Evolutionary conservation across 2,329 filamentous ascomycete genomes (phyloP).

Genomic region (Uncinocarpus reesii): DNA sequence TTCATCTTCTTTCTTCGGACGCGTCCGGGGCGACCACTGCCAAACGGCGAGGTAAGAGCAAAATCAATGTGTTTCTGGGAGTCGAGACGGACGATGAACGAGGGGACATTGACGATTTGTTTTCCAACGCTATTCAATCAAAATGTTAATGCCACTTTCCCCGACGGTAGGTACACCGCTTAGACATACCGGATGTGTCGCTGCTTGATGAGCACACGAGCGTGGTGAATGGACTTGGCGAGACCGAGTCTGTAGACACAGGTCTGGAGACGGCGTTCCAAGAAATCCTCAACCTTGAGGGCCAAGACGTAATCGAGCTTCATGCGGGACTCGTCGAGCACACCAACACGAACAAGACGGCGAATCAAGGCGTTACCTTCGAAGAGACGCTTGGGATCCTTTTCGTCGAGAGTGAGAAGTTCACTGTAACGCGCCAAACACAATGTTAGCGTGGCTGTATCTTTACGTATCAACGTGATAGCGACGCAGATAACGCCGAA

Average conservation of each 20-base stretch:
- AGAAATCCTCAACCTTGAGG: conserved; percentile 98
- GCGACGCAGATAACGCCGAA: not conserved
- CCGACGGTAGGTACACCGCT: not conserved
- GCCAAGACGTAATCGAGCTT: conserved; percentile 99
- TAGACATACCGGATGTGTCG: conserved; percentile 73
- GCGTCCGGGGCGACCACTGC: conserved; percentile 92
- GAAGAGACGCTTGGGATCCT: conserved; percentile 99
- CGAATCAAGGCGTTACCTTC: conserved; percentile 99
- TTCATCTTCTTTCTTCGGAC: conserved; percentile 99
- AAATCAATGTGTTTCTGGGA: conserved; percentile 99
- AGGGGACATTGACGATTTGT: conserved; percentile 99
- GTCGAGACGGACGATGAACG: conserved; percentile 98
- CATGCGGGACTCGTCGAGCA: conserved; percentile 99
- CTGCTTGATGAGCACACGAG: conserved; percentile 98
- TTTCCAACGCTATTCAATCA: conserved; percentile 66
- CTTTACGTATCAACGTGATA: not conserved
- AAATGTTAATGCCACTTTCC: not conserved
- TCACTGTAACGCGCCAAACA: conserved; percentile 53
- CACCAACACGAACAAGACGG: conserved; percentile 98
- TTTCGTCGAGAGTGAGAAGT: conserved; percentile 98
- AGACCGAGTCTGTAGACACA: conserved; percentile 99
- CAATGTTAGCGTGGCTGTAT: not conserved
- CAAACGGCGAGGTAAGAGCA: conserved; percentile 91
- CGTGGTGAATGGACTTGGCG: conserved; percentile 99
- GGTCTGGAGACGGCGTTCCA: conserved; percentile 99